A percentile compares a stretch with the other conserved stretches of the same genome.
Conservation (phyloP, 2,329 filamentous ascomycete species). For the Geosmithia putterillii region DNA sequence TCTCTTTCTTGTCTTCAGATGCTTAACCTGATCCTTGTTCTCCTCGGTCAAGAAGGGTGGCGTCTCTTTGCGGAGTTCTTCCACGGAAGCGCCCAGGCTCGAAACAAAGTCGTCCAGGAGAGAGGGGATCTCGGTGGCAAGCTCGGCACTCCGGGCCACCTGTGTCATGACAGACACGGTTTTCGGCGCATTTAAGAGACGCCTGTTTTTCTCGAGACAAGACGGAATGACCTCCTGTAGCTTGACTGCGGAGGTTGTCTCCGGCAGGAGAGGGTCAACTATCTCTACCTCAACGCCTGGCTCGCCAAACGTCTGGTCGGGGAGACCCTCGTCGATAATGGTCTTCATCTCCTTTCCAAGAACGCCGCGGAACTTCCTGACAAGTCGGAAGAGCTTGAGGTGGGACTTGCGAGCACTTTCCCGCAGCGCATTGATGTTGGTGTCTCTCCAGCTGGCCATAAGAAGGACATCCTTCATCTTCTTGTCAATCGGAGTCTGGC, state of each 20-base stretch:
- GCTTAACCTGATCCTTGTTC: conserved; percentile 72
- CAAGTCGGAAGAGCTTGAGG: conserved; percentile 79
- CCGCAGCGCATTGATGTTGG: conserved; percentile 77
- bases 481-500: conserved; percentile 70
- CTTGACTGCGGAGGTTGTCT: neutral
- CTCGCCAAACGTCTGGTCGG: conserved; percentile 22
- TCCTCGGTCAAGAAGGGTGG: conserved; percentile 73
- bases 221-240: conserved; percentile 13
- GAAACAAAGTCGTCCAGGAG: conserved; percentile 57
- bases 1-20: conserved; percentile 82
- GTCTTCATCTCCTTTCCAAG: conserved; percentile 64
- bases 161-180: conserved; percentile 66
- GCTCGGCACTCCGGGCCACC: conserved; percentile 39
- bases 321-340: conserved; percentile 47
- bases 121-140: conserved; percentile 40
- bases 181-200: conserved; percentile 57
- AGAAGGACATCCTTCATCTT: conserved; percentile 88
- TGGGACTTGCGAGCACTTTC: conserved; percentile 88
- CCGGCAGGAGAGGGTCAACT: neutral
- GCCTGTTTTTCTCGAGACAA: conserved; percentile 37
- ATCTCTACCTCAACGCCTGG: neutral
- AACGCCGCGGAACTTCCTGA: conserved; percentile 76
- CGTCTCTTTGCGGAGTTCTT: conserved; percentile 71
- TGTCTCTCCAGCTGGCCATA: conserved; percentile 95
- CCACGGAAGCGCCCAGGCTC: conserved; percentile 54